These are phyloP conservation scores for Penicillium occitanis DNA, from an alignment of 2,329 filamentous ascomycete species.

Conservation along the genomic window DNA sequence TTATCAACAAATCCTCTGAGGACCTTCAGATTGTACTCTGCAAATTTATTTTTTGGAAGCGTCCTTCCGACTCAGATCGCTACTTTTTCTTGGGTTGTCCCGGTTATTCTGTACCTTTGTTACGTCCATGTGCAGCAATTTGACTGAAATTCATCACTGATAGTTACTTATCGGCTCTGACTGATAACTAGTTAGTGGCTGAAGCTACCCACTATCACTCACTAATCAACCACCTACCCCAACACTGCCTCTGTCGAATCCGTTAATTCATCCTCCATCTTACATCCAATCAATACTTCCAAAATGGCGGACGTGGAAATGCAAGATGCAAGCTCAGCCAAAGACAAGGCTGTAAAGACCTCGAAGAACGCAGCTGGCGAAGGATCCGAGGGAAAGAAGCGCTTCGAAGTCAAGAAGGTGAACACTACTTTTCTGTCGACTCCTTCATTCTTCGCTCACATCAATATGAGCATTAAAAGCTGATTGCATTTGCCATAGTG, in stretches of 20 bases:
- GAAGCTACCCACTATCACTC: slow-evolving; percentile 10
- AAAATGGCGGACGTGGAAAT: slow-evolving; percentile 95
- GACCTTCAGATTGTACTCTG: neutral
- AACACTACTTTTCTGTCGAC: slow-evolving; percentile 24
- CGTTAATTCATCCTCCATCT: neutral
- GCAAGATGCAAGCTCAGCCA: slow-evolving; percentile 71
- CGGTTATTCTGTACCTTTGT: too few relatives aligned
- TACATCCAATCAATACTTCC: slow-evolving; percentile 3
- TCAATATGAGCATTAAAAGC: neutral
- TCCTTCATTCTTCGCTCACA: neutral
- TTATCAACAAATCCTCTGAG: neutral
- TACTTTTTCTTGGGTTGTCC: neutral
- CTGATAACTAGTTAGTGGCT: neutral
- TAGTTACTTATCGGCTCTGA: neutral
- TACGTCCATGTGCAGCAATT: neutral
- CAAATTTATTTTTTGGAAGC: neutral
- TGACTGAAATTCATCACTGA: neutral
- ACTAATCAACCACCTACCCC: neutral
- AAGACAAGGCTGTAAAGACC: slow-evolving; percentile 51
- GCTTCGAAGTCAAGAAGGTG: slow-evolving; percentile 99
- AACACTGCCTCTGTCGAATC: neutral
- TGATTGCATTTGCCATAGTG: slow-evolving; percentile 60
- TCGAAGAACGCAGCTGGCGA: slow-evolving; percentile 53
- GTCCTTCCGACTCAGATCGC: neutral
- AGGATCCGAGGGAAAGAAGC: slow-evolving; percentile 74